Percentiles rank a stretch among this genome's conserved stretches.
phyloP scores from a whole-genome alignment of 805 yeast genomes.

The Novakomyces olei region DNA sequence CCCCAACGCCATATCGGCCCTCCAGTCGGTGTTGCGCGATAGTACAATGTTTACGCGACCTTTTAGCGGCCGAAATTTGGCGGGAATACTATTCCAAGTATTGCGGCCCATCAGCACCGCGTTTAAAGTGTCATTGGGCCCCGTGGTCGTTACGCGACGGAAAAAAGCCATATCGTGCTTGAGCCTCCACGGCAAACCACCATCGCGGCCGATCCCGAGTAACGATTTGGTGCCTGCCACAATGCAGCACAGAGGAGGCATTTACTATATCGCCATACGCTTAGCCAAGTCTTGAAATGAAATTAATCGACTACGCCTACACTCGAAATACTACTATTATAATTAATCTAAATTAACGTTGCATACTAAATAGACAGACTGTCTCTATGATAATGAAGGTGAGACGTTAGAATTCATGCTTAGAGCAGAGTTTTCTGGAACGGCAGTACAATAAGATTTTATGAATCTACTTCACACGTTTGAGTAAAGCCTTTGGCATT shows the following conservation, averaged over 20 bases:
- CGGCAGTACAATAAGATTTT: too few relatives aligned
- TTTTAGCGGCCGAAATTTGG: conserved; percentile 60
- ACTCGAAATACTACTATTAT: too few relatives aligned
- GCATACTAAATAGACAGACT: too few relatives aligned
- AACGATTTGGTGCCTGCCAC: conserved; percentile 73
- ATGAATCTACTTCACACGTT: too few relatives aligned
- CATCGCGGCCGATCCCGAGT: conserved; percentile 66
- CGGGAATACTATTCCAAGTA: conserved; percentile 89
- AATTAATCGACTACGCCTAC: too few relatives aligned
- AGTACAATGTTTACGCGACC: conserved; percentile 55
- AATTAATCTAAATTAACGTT: too few relatives aligned
- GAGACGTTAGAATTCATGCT: too few relatives aligned
- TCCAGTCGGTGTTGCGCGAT: conserved; percentile 23
- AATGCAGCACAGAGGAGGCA: conserved; percentile 29
- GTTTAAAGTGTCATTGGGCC: conserved; percentile 18
- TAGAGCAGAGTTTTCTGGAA: too few relatives aligned
- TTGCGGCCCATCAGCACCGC: conserved; percentile 91
- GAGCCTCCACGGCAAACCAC: conserved; percentile 72
- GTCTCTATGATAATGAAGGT: too few relatives aligned
- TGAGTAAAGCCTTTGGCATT: too few relatives aligned
- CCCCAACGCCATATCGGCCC: conserved; percentile 10
- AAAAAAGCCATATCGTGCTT: conserved; percentile 71
- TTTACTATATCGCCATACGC: too few relatives aligned
- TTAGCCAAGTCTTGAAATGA: too few relatives aligned
- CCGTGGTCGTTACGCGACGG: conserved; percentile 39